Conservation (phyloP, 169 alveolate genomes). For the Babesia caballi region DNA sequence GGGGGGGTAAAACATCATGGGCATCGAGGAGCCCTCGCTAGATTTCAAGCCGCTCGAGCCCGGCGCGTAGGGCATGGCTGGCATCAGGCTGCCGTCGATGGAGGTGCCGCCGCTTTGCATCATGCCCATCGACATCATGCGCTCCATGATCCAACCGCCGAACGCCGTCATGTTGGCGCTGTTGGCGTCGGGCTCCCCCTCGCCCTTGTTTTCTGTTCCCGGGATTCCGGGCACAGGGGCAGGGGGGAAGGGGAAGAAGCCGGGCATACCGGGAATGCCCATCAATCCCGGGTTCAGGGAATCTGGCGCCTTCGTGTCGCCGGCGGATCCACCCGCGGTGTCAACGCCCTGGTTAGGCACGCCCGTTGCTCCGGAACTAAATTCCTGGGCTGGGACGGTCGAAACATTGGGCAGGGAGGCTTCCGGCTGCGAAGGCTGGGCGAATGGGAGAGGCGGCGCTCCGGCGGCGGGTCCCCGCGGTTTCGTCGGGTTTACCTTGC, state of each 20-base stretch:
- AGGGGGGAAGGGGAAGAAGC: slow-evolving; percentile 15
- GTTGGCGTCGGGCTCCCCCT: background rate
- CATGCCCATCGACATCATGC: slow-evolving; percentile 26
- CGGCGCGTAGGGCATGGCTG: slow-evolving; percentile 12
- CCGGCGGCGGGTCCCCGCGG: background rate
- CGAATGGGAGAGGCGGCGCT: background rate
- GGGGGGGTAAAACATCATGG: slow-evolving; percentile 36
- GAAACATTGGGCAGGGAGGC: too few species aligned
- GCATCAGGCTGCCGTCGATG: slow-evolving; percentile 33
- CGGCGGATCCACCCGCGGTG: background rate
- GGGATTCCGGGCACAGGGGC: background rate
- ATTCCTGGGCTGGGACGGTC: too few species aligned
- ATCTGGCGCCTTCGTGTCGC: background rate
- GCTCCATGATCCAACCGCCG: slow-evolving; percentile 28
- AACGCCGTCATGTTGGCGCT: slow-evolving; percentile 1
- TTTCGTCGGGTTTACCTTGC: background rate
- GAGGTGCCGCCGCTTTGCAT: slow-evolving; percentile 5
- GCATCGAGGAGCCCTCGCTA: slow-evolving; percentile 6
- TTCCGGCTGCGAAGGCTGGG: too few species aligned
- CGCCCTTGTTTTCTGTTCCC: background rate
- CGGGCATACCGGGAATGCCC: slow-evolving; percentile 16
- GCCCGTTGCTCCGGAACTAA: too few species aligned
- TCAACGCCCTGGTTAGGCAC: too few species aligned
- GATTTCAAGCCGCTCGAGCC: background rate
- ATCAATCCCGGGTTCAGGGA: background rate